A percentile compares a stretch with the other conserved stretches of the same genome.
Conservation (phyloP, 2,329 filamentous ascomycete species). For the Pseudopithomyces maydicus region DNA sequence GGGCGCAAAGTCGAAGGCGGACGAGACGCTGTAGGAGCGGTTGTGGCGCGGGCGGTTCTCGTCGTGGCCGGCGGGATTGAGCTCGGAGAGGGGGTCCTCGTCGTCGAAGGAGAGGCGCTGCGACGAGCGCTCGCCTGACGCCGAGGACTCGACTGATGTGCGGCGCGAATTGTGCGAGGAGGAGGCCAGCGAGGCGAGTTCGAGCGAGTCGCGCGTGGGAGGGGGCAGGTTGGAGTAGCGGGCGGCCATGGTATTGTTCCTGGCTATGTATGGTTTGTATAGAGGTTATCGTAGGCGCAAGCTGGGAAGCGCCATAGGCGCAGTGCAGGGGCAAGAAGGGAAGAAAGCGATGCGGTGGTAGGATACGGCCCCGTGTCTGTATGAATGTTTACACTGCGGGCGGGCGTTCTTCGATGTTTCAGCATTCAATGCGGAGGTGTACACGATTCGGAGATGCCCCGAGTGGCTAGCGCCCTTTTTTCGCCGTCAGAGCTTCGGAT, state of each 20-base stretch:
- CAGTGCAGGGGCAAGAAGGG: not conserved
- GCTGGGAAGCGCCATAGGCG: slow-evolving; percentile 32
- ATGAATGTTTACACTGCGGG: slow-evolving; percentile 5
- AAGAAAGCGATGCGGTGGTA: not conserved
- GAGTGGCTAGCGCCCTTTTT: slow-evolving; percentile 26
- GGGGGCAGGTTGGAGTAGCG: slow-evolving; percentile 43
- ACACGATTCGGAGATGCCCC: slow-evolving; percentile 22
- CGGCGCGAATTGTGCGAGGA: slow-evolving; percentile 71
- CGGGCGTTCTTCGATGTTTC: slow-evolving; percentile 20
- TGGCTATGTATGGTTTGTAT: not conserved
- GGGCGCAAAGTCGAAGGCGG: slow-evolving; percentile 92
- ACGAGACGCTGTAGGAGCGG: slow-evolving; percentile 87
- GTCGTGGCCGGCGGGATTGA: slow-evolving; percentile 59
- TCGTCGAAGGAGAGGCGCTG: slow-evolving; percentile 86
- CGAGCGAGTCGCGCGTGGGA: slow-evolving; percentile 83
- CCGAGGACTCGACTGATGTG: slow-evolving; percentile 72
- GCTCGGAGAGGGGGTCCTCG: slow-evolving; percentile 72
- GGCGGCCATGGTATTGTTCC: slow-evolving; percentile 38
- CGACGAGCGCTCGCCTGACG: slow-evolving; percentile 90
- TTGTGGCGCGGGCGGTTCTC: slow-evolving; percentile 50
- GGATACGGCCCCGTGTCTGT: slow-evolving; percentile 15
- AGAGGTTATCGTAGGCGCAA: slow-evolving; percentile 10
- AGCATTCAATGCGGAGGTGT: slow-evolving; percentile 20
- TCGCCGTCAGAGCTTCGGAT: slow-evolving; percentile 16
- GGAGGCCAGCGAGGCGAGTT: slow-evolving; percentile 92